These are phyloP conservation scores for Saprolegnia parasitica DNA, from an alignment of 352 stramenopile species.

Conservation along the genomic window DNA sequence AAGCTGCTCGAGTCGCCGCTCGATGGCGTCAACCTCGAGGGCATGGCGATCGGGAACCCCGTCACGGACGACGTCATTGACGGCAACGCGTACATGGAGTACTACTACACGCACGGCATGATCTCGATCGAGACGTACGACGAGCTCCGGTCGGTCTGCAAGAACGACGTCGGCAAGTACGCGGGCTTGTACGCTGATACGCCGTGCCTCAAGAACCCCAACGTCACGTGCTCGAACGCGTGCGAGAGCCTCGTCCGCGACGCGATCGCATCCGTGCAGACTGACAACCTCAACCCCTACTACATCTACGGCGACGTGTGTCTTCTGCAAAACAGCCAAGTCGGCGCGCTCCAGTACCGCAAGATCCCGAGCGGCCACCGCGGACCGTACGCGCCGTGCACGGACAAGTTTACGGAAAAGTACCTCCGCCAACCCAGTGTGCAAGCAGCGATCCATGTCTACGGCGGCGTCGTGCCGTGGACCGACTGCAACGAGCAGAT, in stretches of 20 bases:
- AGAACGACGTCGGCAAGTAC: slow-evolving; percentile 40
- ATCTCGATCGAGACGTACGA: slow-evolving; percentile 63
- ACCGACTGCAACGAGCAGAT: slow-evolving; percentile 63
- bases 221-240: slow-evolving; percentile 35
- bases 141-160: slow-evolving; percentile 45
- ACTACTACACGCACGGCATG: slow-evolving; percentile 70
- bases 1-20: slow-evolving; percentile 51
- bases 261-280: slow-evolving; percentile 39
- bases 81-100: slow-evolving; percentile 29
- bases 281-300: slow-evolving; percentile 61
- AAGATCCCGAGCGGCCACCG: slow-evolving; percentile 29
- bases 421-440: slow-evolving; percentile 50
- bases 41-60: slow-evolving; percentile 60
- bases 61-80: slow-evolving; percentile 59
- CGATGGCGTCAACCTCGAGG: slow-evolving; percentile 46
- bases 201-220: slow-evolving; percentile 26
- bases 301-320: slow-evolving; percentile 77
- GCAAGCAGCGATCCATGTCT: slow-evolving; percentile 52
- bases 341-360: slow-evolving; percentile 35
- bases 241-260: slow-evolving; percentile 44
- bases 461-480: slow-evolving; percentile 42
- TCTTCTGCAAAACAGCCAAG: slow-evolving; percentile 49
- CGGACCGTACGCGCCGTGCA: neutral
- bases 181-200: slow-evolving; percentile 42
- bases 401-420: slow-evolving; percentile 34